A percentile compares a stretch with the other conserved stretches of the same genome.
Conservation (phyloP, 352 stramenopile genomes). For the Globisporangium acanthophoron region DNA sequence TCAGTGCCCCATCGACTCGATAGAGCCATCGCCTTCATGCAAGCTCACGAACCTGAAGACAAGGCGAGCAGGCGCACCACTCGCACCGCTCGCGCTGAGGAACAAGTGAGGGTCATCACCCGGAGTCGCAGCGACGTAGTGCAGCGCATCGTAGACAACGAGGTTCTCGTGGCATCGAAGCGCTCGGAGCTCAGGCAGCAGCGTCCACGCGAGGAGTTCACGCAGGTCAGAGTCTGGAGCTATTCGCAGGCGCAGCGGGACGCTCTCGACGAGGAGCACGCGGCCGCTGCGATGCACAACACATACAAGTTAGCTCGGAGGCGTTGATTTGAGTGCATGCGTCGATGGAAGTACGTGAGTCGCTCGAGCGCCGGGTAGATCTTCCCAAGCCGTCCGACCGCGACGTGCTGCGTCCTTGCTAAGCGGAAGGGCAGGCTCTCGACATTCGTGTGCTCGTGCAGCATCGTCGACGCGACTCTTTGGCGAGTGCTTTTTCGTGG, state of each 20-base stretch:
- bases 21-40: no score
- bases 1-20: neutral
- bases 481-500: no score
- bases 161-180: slow-evolving; percentile 1
- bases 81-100: neutral
- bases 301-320: no score
- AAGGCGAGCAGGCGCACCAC: neutral
- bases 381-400: slow-evolving; percentile 24
- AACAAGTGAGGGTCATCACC: neutral
- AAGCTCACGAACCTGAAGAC: slow-evolving; percentile 2
- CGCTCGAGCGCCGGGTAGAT: slow-evolving; percentile 32
- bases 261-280: slow-evolving; percentile 7
- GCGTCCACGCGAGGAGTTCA: slow-evolving; percentile 1
- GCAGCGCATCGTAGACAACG: slow-evolving; percentile 2
- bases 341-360: slow-evolving; percentile 12
- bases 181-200: neutral
- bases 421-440: slow-evolving; percentile 15
- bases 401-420: slow-evolving; percentile 20
- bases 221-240: neutral
- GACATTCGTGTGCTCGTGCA: neutral
- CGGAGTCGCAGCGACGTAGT: neutral
- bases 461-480: neutral
- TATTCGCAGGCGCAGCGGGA: neutral
- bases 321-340: no score
- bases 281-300: slow-evolving; percentile 4